Percentiles rank a stretch among this genome's conserved stretches.
These are phyloP conservation scores for Nicotiana undulata DNA, from an alignment of 257 asterid species.

Conservation along the genomic window DNA sequence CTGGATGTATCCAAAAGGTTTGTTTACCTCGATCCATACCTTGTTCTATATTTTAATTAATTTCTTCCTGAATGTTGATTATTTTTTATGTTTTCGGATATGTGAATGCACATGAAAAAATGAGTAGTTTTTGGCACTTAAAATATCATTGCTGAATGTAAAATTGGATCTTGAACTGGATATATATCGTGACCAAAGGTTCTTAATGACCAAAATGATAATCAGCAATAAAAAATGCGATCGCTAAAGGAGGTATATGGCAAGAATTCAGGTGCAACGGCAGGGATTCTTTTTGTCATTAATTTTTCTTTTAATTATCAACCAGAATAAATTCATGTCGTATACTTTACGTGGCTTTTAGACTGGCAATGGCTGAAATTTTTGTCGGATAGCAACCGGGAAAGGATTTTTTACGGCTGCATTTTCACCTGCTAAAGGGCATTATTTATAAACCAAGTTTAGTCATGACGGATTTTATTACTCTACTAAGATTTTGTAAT, in stretches of 20 bases:
- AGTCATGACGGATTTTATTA: no score
- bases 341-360: background rate
- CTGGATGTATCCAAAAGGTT: constrained; percentile 21
- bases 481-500: background rate
- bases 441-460: background rate
- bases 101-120: background rate
- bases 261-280: background rate
- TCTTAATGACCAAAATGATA: background rate
- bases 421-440: background rate
- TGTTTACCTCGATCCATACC: constrained; percentile 21
- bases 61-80: background rate
- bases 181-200: background rate
- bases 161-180: background rate
- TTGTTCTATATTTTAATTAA: background rate
- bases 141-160: background rate
- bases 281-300: background rate
- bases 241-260: background rate
- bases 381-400: background rate
- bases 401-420: background rate
- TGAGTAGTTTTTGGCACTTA: background rate
- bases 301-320: background rate
- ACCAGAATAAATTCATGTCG: background rate
- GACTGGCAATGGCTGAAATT: background rate
- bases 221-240: no score
- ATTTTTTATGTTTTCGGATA: background rate